Conservation (phyloP, 768 basidiomycete genomes). For the Amanita phalloides region DNA sequence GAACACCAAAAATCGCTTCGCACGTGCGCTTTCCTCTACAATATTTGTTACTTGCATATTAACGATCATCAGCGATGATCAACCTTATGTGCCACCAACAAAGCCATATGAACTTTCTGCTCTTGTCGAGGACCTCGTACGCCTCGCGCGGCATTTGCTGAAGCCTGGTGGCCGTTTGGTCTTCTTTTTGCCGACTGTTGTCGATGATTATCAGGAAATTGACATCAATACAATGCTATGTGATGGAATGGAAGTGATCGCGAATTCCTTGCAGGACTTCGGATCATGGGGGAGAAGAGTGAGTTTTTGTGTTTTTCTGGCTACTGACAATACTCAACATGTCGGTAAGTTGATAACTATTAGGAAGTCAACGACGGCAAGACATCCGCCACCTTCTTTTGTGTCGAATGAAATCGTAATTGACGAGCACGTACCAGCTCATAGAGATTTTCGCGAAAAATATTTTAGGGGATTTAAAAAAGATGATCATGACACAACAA, state of each 20-base stretch:
- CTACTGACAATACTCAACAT: neutral
- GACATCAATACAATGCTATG: constrained; percentile 74
- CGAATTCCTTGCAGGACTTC: constrained; percentile 88
- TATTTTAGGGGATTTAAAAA: constrained; percentile 79
- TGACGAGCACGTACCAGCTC: constrained; percentile 56
- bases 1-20: constrained; percentile 27
- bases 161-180: constrained; percentile 84
- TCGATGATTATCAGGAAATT: constrained; percentile 81
- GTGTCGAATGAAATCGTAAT: constrained; percentile 16
- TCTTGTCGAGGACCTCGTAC: constrained; percentile 71
- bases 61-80: constrained; percentile 23
- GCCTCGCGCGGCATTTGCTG: constrained; percentile 73
- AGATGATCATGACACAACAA: neutral
- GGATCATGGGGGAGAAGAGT: constrained; percentile 93
- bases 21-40: constrained; percentile 25
- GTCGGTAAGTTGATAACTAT: constrained; percentile 76
- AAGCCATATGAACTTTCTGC: constrained; percentile 87
- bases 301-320: constrained; percentile 18
- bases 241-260: constrained; percentile 80
- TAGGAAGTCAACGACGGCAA: constrained; percentile 44
- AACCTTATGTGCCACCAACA: constrained; percentile 81
- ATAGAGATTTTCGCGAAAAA: constrained; percentile 81
- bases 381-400: constrained; percentile 47
- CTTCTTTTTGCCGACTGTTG: constrained; percentile 91
- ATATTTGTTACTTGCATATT: neutral